These are phyloP conservation scores for Gossypium longicalyx DNA, from an alignment of 345 rosid genomes.

Conservation along the genomic window DNA sequence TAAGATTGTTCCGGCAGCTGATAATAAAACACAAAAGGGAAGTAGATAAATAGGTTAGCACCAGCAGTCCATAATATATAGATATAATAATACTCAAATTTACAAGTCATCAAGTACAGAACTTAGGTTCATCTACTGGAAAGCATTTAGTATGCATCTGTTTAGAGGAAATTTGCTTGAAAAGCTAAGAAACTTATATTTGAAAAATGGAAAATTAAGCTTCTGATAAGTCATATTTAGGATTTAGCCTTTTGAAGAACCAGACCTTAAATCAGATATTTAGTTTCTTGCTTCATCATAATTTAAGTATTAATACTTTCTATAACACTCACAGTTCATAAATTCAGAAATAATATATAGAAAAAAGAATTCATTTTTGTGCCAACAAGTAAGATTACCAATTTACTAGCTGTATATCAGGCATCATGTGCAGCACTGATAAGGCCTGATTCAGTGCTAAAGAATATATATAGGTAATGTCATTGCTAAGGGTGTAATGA, in stretches of 20 bases:
- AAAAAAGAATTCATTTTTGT: background rate
- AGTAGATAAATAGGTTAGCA: conserved; percentile 15
- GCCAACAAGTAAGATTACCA: background rate
- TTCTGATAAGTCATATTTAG: background rate
- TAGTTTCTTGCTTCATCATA: background rate
- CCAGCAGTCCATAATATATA: background rate
- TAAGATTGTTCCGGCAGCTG: conserved; percentile 54
- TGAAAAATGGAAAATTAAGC: background rate
- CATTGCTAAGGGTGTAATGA: background rate
- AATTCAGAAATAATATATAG: background rate
- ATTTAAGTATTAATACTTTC: background rate
- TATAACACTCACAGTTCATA: background rate
- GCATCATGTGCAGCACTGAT: background rate
- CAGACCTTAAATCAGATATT: background rate
- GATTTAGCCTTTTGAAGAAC: background rate
- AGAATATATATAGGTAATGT: background rate
- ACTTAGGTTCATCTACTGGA: background rate
- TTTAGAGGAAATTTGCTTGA: background rate
- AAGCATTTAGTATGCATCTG: background rate
- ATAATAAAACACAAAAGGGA: conserved; percentile 20
- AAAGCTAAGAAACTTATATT: background rate
- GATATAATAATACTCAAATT: background rate
- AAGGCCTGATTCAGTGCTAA: background rate
- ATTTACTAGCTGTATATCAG: background rate
- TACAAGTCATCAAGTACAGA: background rate